phyloP scores from a whole-genome alignment of 2,329 filamentous ascomycete species.

The Herpotrichia juniperi region DNA sequence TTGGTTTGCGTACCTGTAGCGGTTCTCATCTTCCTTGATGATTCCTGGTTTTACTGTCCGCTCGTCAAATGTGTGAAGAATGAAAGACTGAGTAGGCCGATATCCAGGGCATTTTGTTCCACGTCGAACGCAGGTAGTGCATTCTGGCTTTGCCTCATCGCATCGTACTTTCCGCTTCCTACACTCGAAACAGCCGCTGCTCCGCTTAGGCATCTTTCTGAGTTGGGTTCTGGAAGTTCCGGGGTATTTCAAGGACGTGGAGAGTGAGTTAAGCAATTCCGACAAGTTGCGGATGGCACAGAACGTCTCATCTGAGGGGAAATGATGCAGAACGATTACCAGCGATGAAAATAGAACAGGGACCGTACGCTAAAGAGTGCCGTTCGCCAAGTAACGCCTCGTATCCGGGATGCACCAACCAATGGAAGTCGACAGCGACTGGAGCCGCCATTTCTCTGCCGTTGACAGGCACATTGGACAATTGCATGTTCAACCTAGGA shows the following conservation, averaged over 20 bases:
- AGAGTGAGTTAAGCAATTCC: not conserved
- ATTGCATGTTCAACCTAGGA: not conserved
- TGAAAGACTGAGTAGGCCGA: constrained; percentile 41
- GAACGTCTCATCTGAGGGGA: not conserved
- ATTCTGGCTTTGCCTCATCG: constrained; percentile 44
- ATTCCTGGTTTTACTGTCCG: constrained; percentile 33
- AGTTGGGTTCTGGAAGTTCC: not conserved
- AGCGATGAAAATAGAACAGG: not conserved
- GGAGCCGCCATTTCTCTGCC: not conserved
- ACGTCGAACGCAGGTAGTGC: constrained; percentile 39
- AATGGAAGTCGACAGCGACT: not conserved
- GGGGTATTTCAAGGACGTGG: not conserved
- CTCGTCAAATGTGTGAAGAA: constrained; percentile 41
- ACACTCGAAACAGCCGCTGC: constrained; percentile 44
- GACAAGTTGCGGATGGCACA: not conserved
- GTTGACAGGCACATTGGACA: not conserved
- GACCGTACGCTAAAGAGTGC: not conserved
- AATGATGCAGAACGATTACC: not conserved
- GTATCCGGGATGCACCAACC: constrained; percentile 4
- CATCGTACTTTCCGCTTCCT: constrained; percentile 45
- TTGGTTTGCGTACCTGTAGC: constrained; percentile 40
- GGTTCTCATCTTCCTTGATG: constrained; percentile 42
- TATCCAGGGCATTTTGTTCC: constrained; percentile 45
- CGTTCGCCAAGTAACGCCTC: constrained; percentile 5
- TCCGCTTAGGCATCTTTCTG: constrained; percentile 40